Conservation (phyloP, 164 flowering plant genomes). For the Akebia trifoliata region DNA sequence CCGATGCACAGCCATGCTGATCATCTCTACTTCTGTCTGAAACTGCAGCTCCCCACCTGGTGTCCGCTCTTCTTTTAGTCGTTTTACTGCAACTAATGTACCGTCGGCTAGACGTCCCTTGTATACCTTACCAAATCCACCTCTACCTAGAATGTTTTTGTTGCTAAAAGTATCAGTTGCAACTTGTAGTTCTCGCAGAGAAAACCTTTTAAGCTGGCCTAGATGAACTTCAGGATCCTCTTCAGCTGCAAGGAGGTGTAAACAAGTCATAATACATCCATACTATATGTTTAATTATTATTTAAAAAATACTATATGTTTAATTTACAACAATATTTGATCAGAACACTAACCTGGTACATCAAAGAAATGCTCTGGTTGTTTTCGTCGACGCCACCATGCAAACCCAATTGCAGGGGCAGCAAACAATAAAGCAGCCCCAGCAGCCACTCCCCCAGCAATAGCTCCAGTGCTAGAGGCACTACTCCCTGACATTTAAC, state of each 20-base stretch:
- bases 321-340: not conserved
- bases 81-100: constrained; percentile 35
- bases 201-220: constrained; percentile 42
- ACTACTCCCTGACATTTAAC: constrained; percentile 20
- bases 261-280: constrained; percentile 1
- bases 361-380: constrained; percentile 42
- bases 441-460: constrained; percentile 51
- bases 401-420: constrained; percentile 48
- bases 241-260: constrained; percentile 28
- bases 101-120: constrained; percentile 38
- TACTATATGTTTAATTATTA: not conserved
- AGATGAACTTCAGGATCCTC: constrained; percentile 43
- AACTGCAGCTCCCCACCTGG: constrained; percentile 37
- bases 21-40: constrained; percentile 41
- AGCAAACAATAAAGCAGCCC: constrained; percentile 46
- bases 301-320: too few relatives aligned
- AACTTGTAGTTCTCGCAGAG: constrained; percentile 33
- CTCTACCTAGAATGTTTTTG: constrained; percentile 36
- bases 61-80: constrained; percentile 33
- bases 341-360: constrained; percentile 35
- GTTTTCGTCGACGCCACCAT: constrained; percentile 42
- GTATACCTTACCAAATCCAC: constrained; percentile 43
- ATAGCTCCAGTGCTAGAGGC: constrained; percentile 40
- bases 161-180: constrained; percentile 38
- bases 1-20: constrained; percentile 38